A percentile compares a stretch with the other conserved stretches of the same genome.
Evolutionary conservation across 75 land plant species (phyloP).

Genomic region (Pseudotsuga menziesii): DNA sequence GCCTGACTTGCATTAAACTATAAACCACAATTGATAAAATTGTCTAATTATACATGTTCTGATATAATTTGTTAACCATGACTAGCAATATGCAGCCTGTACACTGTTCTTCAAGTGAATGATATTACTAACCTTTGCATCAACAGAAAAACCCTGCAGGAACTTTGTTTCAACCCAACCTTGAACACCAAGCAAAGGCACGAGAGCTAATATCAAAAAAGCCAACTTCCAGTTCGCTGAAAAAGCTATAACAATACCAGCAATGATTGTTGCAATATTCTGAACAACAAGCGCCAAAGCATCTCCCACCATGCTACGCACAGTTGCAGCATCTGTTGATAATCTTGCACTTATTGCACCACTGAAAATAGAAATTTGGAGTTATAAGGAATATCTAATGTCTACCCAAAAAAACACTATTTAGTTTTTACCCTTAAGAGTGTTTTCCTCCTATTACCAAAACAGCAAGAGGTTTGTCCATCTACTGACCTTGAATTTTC

Average conservation of each 20-base stretch:
- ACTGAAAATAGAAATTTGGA: conserved; percentile 32
- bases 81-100: background rate
- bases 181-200: conserved; percentile 39
- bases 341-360: conserved; percentile 80
- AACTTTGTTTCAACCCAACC: conserved; percentile 32
- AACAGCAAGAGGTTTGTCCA: background rate
- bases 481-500: conserved; percentile 42
- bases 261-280: conserved; percentile 43
- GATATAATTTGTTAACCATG: background rate
- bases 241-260: conserved; percentile 48
- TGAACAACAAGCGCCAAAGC: conserved; percentile 60
- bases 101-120: background rate
- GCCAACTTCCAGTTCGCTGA: conserved; percentile 47
- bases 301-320: conserved; percentile 70
- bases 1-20: background rate
- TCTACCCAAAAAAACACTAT: background rate
- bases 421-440: no score
- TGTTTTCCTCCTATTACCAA: no score
- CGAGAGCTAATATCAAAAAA: conserved; percentile 32
- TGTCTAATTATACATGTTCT: no score
- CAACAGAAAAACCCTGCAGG: conserved; percentile 43
- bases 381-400: conserved; percentile 13
- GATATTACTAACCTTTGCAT: conserved; percentile 47
- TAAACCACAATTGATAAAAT: background rate
- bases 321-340: conserved; percentile 75